These are phyloP conservation scores for Glycine tomentella DNA, from an alignment of 306 rosid genomes.

Conservation along the genomic window DNA sequence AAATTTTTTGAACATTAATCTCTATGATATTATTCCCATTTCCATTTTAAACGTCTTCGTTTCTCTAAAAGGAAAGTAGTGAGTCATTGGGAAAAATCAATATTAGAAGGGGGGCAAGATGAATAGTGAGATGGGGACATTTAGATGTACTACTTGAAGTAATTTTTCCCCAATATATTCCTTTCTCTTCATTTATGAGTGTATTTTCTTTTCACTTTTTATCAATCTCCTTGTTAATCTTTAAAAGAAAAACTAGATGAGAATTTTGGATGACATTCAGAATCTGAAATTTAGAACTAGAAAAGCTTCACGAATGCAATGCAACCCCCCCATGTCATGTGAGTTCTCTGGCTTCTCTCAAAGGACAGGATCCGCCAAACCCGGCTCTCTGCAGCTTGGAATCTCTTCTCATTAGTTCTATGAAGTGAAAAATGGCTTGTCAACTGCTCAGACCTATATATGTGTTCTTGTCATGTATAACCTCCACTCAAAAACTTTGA, in stretches of 20 bases:
- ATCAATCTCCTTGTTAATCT: conserved; percentile 35
- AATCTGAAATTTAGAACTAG: conserved; percentile 40
- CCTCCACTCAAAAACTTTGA: conserved; percentile 37
- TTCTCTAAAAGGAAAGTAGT: conserved; percentile 56
- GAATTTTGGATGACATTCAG: conserved; percentile 45
- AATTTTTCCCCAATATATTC: conserved; percentile 47
- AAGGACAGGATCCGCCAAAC: conserved; percentile 91
- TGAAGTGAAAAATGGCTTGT: conserved; percentile 54
- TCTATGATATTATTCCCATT: conserved; percentile 65
- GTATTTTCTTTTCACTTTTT: conserved; percentile 42
- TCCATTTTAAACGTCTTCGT: conserved; percentile 60
- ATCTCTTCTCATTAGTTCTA: conserved; percentile 52
- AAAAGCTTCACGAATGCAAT: conserved; percentile 52
- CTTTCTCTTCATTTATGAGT: conserved; percentile 54
- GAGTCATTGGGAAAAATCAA: conserved; percentile 47
- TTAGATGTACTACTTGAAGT: conserved; percentile 65
- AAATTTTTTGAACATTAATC: conserved; percentile 51
- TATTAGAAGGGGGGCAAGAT: conserved; percentile 53
- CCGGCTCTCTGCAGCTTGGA: conserved; percentile 80
- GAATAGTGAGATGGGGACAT: conserved; percentile 61
- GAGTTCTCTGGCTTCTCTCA: conserved; percentile 47
- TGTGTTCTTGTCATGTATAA: conserved; percentile 46
- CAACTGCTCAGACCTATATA: conserved; percentile 46
- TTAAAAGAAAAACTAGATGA: conserved; percentile 44
- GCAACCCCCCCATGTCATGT: conserved; percentile 33